These are phyloP conservation scores for Botrytis galanthina DNA, from an alignment of 2,329 filamentous ascomycete genomes.

Conservation along the genomic window DNA sequence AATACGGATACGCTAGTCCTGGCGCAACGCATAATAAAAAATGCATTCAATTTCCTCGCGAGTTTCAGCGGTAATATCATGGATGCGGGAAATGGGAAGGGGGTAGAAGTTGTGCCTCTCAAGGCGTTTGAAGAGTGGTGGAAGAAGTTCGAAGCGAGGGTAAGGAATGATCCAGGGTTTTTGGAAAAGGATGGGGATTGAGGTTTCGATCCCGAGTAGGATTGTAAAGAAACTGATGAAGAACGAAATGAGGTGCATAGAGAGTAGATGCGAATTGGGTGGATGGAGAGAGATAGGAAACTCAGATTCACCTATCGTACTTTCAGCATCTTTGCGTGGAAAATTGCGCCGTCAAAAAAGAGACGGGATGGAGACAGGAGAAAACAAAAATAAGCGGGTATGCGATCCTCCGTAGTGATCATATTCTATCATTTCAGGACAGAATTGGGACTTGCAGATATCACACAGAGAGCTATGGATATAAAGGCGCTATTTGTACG, in stretches of 20 bases:
- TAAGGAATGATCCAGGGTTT: constrained; percentile 84
- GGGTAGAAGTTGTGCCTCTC: constrained; percentile 85
- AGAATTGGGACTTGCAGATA: neutral
- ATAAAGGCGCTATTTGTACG: neutral
- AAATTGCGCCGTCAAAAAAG: neutral
- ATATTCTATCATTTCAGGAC: neutral
- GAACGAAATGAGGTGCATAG: fast-evolving
- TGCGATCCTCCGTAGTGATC: neutral
- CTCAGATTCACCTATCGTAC: neutral
- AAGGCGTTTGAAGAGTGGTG: constrained; percentile 98
- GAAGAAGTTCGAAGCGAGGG: constrained; percentile 86
- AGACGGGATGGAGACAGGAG: neutral
- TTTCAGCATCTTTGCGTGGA: neutral
- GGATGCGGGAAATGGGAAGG: constrained; percentile 41
- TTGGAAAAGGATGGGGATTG: constrained; percentile 59
- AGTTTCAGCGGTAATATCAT: constrained; percentile 69
- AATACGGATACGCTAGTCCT: constrained; percentile 67
- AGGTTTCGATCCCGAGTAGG: neutral
- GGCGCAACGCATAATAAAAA: constrained; percentile 91
- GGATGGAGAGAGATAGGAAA: neutral
- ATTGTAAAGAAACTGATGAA: neutral
- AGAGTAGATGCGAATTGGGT: neutral
- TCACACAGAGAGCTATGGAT: neutral
- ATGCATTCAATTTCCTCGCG: constrained; percentile 94
- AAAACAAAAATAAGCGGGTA: neutral